phyloP scores from a whole-genome alignment of 257 asterid species.

The Anisodus tanguticus region DNA sequence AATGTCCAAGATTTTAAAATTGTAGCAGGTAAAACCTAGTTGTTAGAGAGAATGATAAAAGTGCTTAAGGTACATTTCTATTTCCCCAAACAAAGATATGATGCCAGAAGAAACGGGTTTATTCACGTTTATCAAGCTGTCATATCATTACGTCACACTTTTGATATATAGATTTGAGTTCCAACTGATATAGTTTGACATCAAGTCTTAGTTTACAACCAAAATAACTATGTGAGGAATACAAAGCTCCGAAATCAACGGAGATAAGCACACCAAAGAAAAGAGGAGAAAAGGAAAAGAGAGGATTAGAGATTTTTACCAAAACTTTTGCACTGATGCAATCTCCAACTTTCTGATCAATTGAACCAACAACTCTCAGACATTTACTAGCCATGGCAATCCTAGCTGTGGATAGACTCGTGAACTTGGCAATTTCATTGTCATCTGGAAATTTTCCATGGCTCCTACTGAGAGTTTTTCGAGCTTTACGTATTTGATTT shows the following conservation, averaged over 20 bases:
- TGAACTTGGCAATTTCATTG: constrained; percentile 66
- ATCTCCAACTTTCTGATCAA: constrained; percentile 74
- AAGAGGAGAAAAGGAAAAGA: neutral
- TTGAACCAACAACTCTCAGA: constrained; percentile 77
- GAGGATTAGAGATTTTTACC: constrained; percentile 42
- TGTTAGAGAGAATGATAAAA: neutral
- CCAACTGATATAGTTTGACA: neutral
- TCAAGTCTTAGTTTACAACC: neutral
- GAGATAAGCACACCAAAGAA: neutral
- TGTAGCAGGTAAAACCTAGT: neutral
- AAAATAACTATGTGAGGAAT: neutral
- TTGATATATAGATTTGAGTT: too few relatives aligned
- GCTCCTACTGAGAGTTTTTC: constrained; percentile 61
- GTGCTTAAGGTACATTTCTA: constrained; percentile 21
- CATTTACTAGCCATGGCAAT: constrained; percentile 68
- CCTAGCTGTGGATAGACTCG: constrained; percentile 68
- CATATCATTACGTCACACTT: neutral
- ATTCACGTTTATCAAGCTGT: constrained; percentile 7
- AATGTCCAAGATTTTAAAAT: neutral
- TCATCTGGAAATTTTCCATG: constrained; percentile 66
- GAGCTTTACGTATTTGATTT: constrained; percentile 71
- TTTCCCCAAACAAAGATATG: neutral
- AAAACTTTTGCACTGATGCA: constrained; percentile 47
- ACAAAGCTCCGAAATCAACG: neutral
- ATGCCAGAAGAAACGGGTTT: neutral